A percentile compares a stretch with the other conserved stretches of the same genome.
These are phyloP conservation scores for Lodderomyces orthopsilosis DNA, from an alignment of 1,139 yeast species.

Conservation along the genomic window DNA sequence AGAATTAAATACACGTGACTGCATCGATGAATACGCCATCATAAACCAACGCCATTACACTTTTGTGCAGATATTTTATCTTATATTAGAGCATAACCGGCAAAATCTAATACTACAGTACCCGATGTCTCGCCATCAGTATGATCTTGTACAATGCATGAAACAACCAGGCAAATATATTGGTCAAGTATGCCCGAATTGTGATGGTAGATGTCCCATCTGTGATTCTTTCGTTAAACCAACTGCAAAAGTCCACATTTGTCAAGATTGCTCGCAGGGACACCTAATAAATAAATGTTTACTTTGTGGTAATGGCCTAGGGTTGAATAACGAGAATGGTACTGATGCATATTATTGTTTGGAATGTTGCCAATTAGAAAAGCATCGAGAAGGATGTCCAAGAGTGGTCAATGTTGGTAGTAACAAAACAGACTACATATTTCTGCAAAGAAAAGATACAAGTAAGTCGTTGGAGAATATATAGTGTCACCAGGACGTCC, in stretches of 20 bases:
- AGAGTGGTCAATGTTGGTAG: constrained; percentile 78
- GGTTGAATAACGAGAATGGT: constrained; percentile 43
- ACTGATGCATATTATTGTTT: constrained; percentile 79
- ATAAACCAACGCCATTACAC: too few relatives aligned
- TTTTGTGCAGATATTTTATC: too few relatives aligned
- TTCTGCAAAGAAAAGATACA: constrained; percentile 40
- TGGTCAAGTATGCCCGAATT: constrained; percentile 75
- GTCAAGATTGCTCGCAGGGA: constrained; percentile 85
- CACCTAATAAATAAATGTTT: constrained; percentile 64
- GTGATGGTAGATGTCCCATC: constrained; percentile 90
- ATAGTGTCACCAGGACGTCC: background rate
- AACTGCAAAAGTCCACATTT: constrained; percentile 64
- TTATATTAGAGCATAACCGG: too few relatives aligned
- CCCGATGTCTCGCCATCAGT: constrained; percentile 95
- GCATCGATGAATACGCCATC: too few relatives aligned
- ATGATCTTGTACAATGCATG: constrained; percentile 81
- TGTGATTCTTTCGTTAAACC: constrained; percentile 90
- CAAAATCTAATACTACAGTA: too few relatives aligned
- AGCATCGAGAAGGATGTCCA: constrained; percentile 93
- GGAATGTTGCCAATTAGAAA: constrained; percentile 79
- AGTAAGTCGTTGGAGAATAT: constrained; percentile 5
- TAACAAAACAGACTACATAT: constrained; percentile 64
- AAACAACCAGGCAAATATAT: constrained; percentile 75
- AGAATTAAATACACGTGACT: background rate
- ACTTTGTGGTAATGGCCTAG: constrained; percentile 58